A percentile compares a stretch with the other conserved stretches of the same genome.
These are phyloP conservation scores for Trebouxia sp. DNA, from an alignment of 139 green algal species.

Conservation along the genomic window DNA sequence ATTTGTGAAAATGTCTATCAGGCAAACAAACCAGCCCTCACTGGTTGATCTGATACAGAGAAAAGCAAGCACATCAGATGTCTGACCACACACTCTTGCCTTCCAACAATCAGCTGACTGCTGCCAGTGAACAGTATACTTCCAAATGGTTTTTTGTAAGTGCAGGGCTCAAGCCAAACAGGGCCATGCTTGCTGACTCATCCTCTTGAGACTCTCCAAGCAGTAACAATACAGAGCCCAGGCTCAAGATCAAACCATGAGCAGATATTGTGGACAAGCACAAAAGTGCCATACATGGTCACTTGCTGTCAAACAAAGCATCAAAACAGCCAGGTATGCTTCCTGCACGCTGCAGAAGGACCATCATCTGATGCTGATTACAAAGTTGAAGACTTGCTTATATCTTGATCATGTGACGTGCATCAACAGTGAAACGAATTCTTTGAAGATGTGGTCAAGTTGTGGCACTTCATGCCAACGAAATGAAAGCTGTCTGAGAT, in stretches of 20 bases:
- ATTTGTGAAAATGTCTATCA: not conserved
- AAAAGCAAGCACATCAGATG: not conserved
- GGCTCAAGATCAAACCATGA: conserved; percentile 47
- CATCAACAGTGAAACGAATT: too few species aligned
- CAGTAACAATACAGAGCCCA: conserved; percentile 31
- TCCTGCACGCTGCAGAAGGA: not conserved
- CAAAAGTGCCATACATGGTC: conserved; percentile 54
- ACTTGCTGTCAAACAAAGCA: conserved; percentile 59
- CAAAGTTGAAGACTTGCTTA: not conserved
- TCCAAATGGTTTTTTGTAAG: not conserved
- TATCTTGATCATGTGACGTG: not conserved
- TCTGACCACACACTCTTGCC: not conserved
- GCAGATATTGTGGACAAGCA: conserved; percentile 60
- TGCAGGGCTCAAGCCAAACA: conserved; percentile 33
- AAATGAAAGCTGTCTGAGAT: too few species aligned
- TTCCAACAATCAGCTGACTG: not conserved
- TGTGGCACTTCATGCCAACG: too few species aligned
- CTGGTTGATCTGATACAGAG: not conserved
- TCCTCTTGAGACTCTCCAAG: conserved; percentile 58
- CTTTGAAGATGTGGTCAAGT: not conserved
- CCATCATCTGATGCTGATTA: not conserved
- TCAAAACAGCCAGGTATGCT: not conserved
- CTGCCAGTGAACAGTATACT: not conserved
- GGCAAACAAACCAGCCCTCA: not conserved
- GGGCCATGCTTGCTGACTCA: conserved; percentile 56